phyloP scores from a whole-genome alignment of 352 stramenopile species.

The Pythium scleroteichum region DNA sequence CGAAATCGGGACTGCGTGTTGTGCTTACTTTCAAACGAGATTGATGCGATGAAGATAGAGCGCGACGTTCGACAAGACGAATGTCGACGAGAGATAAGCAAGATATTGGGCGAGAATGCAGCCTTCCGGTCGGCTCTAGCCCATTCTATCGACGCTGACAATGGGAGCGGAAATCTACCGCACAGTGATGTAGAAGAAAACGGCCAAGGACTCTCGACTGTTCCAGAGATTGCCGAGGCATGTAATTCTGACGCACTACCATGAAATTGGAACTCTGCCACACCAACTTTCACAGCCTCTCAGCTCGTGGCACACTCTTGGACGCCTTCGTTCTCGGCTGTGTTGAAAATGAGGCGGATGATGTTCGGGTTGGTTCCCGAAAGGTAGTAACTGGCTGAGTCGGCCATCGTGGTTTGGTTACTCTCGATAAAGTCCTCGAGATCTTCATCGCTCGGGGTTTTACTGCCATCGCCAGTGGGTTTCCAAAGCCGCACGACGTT shows the following conservation, averaged over 20 bases:
- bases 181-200: no score
- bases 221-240: neutral
- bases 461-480: slow-evolving; percentile 46
- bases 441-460: slow-evolving; percentile 44
- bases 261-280: neutral
- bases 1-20: slow-evolving; percentile 15
- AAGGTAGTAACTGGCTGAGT: slow-evolving; percentile 47
- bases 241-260: neutral
- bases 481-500: slow-evolving; percentile 82
- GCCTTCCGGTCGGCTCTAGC: neutral
- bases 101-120: neutral
- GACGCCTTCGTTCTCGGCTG: slow-evolving; percentile 52
- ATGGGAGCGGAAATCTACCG: no score
- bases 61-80: neutral
- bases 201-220: no score
- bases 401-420: slow-evolving; percentile 74
- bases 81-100: neutral
- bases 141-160: neutral
- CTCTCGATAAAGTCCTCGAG: slow-evolving; percentile 49
- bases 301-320: slow-evolving; percentile 74
- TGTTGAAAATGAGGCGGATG: slow-evolving; percentile 70
- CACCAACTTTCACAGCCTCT: neutral
- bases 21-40: slow-evolving; percentile 16
- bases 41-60: neutral
- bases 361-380: slow-evolving; percentile 53